Evolutionary conservation across 2,329 filamentous ascomycete species (phyloP), one percentile per base, ranked within the genome.

Genomic region (Helminthosporium solani): DNA sequence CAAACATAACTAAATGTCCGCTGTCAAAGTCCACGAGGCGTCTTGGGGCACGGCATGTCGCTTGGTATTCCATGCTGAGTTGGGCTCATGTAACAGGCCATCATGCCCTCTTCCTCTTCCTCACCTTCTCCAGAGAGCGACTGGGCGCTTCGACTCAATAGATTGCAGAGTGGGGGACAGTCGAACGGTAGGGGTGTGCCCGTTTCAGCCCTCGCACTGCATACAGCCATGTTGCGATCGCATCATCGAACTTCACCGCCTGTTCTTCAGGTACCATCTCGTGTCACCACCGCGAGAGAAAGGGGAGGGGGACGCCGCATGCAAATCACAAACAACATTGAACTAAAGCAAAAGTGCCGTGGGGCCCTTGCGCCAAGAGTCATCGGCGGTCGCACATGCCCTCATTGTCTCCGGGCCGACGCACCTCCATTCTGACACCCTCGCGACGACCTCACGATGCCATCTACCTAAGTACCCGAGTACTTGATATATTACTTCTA

Each of bases 341-440:
- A n/a, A n/a, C n/a, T n/a, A n/a, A n/a, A n/a, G n/a, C n/a, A n/a
- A n/a, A n/a, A n/a, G 39, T 49, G 39, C 47, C 50, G 44, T 39
- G 31, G 33, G 44, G 42, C 41, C 45, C 25, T 33, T 27, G n/a
- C 40, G 35, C 36, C 40, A 44, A 41, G 40, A n/a, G n/a, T n/a
- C 27, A 18, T 16, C 20, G 25, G 31, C 42, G 40, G 40, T 39
- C 33, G 21, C 49, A 44, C 42, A 43, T 49, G 49, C 46, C 49
- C 42, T 52, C 49, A 52, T 49, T 33, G 23, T 25, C 23, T 25
- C n/a, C n/a, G 23, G 9, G 19, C 44, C 11, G 19, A 3, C 31
- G 28, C 33, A 28, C n/a, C 42, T 30, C 33, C 21, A 37, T 23
- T 28, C 34, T 20, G 42, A 33, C n/a, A 16, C 15, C n/a, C n/a